Percentiles rank a stretch among this genome's conserved stretches.
These are phyloP conservation scores for Collybia nuda DNA, from an alignment of 768 basidiomycete genomes.

Conservation along the genomic window DNA sequence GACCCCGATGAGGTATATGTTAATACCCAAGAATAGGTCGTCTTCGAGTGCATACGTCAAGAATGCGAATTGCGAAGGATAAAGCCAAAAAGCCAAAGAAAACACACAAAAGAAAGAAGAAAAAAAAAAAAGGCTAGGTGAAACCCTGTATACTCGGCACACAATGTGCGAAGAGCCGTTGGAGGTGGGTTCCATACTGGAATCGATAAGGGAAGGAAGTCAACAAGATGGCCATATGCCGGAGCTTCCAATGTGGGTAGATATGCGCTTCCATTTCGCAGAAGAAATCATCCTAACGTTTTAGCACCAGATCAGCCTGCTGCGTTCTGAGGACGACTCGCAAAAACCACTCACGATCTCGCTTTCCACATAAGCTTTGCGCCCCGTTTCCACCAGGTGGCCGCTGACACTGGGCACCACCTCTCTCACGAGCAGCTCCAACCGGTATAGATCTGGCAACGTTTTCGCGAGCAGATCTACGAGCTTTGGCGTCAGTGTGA, in stretches of 20 bases:
- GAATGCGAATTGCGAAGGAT: no score
- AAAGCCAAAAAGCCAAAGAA: no score
- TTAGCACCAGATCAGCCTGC: neutral
- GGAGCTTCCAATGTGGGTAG: slow-evolving; percentile 31
- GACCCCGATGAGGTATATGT: no score
- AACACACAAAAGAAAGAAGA: no score
- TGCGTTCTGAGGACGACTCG: neutral
- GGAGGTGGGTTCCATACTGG: slow-evolving; percentile 19
- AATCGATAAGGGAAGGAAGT: slow-evolving; percentile 29
- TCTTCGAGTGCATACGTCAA: no score
- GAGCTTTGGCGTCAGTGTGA: slow-evolving; percentile 40
- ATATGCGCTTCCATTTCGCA: slow-evolving; percentile 29
- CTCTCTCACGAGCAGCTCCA: slow-evolving; percentile 39
- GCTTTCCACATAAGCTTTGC: slow-evolving; percentile 11
- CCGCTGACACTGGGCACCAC: slow-evolving; percentile 29
- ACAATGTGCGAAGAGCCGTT: slow-evolving; percentile 27
- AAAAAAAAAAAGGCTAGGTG: neutral
- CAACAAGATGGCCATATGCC: slow-evolving; percentile 28
- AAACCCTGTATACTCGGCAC: slow-evolving; percentile 24
- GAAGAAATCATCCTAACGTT: slow-evolving; percentile 31
- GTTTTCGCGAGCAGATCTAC: slow-evolving; percentile 38
- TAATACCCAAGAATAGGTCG: no score
- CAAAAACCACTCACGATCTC: slow-evolving; percentile 25
- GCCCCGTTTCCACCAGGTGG: slow-evolving; percentile 5
- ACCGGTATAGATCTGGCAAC: slow-evolving; percentile 30